Base-by-base conservation (phyloP, 495 filamentous ascomycete genomes). In the Aspergillus cavernicola region DNA sequence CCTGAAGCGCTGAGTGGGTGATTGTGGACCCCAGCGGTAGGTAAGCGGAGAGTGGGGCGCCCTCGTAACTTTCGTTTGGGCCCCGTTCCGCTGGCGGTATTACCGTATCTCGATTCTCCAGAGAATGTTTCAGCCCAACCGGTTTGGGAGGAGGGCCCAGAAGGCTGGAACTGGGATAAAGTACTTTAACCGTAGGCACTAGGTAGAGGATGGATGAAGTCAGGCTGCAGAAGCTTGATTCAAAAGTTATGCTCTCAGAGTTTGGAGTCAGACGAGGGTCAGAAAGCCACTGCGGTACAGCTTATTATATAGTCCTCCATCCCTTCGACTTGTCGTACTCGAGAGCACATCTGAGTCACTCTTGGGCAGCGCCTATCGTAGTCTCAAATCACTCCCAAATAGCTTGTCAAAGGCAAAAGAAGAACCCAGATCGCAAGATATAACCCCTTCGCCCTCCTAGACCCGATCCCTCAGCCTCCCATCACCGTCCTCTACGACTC, bases 281-380 rank as follows among this genome's bases (percentile, higher is more conserved):
- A n/a, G n/a, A n/a, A n/a, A n/a, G n/a, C n/a, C n/a, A n/a, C n/a
- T n/a, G n/a, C n/a, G n/a, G 20, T 16, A 43, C 15, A n/a, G 39
- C 43, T 33, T 46, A 16, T 44, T 37, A 37, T 38, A 53, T 53
- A 53, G 28, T 45, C 29, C 36, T 38, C 28, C 19, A 29, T 29
- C 9, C 9, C 4, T 29, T 9, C 26, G 5, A 29, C 5, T 29
- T 29, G 6, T 18, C 24, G 5, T 33, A 29, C 16, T 32, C 11
- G 26, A 15, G 29, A 23, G 41, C 43, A 52, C 54, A 50, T 57
- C 42, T 47, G 54, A 50, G 47, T 37, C 54, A 47, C 43, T 57
- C 39, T 57, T 52, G 41, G 54, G 54, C 54, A 57, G 50, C 54
- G 45, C 47, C 39, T 33, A 26, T 32, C 18, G 15, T 44, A n/a